Percentiles rank a stretch among this genome's conserved stretches.
phyloP scores from a whole-genome alignment of 2,329 filamentous ascomycete genomes.

The Sclerotinia nivalis region DNA sequence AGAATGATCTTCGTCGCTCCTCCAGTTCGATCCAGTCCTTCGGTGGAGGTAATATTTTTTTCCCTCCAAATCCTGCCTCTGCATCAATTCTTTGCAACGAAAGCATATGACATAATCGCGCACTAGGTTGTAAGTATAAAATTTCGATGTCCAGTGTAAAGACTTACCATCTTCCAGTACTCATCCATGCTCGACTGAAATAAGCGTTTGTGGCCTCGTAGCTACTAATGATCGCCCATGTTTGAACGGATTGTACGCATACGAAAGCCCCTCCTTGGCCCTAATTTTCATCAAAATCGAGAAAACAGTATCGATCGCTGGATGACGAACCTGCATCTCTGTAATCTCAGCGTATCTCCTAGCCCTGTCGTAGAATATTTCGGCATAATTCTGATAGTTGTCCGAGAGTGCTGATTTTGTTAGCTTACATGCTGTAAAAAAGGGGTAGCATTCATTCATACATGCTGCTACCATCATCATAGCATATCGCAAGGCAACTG shows the following conservation, averaged over 20 bases:
- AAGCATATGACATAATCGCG: constrained; percentile 78
- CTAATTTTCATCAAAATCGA: constrained; percentile 44
- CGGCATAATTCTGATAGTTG: constrained; percentile 70
- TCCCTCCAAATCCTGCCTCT: constrained; percentile 58
- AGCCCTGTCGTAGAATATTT: constrained; percentile 78
- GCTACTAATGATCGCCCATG: constrained; percentile 71
- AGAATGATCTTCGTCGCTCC: constrained; percentile 82
- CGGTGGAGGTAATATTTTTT: constrained; percentile 71
- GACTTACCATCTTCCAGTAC: constrained; percentile 60
- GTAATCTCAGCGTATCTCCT: constrained; percentile 81
- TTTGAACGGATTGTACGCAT: constrained; percentile 75
- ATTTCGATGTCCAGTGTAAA: neutral
- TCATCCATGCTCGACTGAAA: constrained; percentile 85
- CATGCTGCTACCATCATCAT: constrained; percentile 81
- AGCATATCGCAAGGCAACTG: constrained; percentile 79
- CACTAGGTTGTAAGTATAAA: constrained; percentile 31
- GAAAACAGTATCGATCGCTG: neutral
- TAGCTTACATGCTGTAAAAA: neutral
- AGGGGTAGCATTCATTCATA: constrained; percentile 2
- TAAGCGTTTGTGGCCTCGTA: constrained; percentile 85
- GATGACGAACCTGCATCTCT: constrained; percentile 67
- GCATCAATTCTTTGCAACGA: constrained; percentile 78
- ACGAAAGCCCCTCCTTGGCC: constrained; percentile 76
- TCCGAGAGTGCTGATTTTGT: constrained; percentile 54
- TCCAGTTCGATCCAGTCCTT: constrained; percentile 79